A percentile compares a stretch with the other conserved stretches of the same genome.
Evolutionary conservation across 768 basidiomycete genomes (phyloP).

Genomic region (Trametes meyenii): DNA sequence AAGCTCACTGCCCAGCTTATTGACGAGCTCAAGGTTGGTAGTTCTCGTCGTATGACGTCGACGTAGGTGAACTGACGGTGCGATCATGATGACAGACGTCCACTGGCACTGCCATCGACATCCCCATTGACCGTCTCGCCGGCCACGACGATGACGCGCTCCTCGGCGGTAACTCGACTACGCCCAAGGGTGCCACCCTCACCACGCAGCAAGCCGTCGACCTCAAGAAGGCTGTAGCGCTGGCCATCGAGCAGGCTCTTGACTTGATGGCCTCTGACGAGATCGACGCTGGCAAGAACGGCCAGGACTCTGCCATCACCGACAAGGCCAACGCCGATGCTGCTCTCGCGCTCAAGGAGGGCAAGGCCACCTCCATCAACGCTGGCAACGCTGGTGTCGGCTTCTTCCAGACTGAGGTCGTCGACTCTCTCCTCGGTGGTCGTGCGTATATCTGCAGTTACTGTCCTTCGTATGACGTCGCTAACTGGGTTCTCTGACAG

Average conservation of each 20-base stretch:
- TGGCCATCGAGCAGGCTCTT: constrained; percentile 22
- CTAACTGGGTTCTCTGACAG: neutral
- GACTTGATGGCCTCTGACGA: neutral
- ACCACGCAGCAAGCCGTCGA: constrained; percentile 29
- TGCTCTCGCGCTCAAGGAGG: constrained; percentile 6
- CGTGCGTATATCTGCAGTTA: constrained; percentile 18
- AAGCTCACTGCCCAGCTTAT: constrained; percentile 29
- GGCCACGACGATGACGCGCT: constrained; percentile 28
- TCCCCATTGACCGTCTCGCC: constrained; percentile 31
- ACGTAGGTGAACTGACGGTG: neutral
- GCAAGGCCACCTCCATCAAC: constrained; percentile 27
- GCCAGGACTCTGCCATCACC: constrained; percentile 17
- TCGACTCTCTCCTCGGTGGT: constrained; percentile 28
- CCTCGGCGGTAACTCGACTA: constrained; percentile 30
- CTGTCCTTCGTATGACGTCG: neutral
- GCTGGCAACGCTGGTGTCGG: constrained; percentile 31
- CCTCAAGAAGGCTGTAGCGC: constrained; percentile 30
- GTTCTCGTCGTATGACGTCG: neutral
- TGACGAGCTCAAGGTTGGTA: constrained; percentile 23
- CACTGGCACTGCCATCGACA: constrained; percentile 32
- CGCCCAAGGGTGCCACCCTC: constrained; percentile 20
- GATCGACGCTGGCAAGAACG: constrained; percentile 12
- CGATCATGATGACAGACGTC: constrained; percentile 17
- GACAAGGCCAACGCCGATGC: constrained; percentile 27
- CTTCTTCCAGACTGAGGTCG: constrained; percentile 25